These are phyloP conservation scores for Aspergillus heteromorphus DNA, from an alignment of 495 filamentous ascomycete species.

Conservation along the genomic window DNA sequence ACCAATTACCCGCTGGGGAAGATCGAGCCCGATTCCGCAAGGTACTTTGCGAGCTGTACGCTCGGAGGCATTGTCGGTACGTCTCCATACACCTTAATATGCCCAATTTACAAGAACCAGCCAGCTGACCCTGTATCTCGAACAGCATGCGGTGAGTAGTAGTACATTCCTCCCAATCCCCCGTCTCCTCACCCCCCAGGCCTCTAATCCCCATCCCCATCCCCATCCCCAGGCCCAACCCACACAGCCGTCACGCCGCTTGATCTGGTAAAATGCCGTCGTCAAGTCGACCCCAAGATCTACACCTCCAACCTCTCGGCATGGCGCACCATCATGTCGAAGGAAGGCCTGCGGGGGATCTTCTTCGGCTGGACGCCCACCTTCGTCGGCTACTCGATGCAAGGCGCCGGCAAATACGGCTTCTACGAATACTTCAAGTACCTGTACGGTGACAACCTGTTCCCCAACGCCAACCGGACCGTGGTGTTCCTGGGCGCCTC, in stretches of 20 bases:
- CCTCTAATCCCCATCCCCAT: background rate
- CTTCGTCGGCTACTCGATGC: conserved; percentile 63
- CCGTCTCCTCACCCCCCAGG: background rate
- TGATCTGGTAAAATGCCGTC: conserved; percentile 65
- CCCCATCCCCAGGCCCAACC: conserved; percentile 45
- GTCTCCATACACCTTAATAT: conserved; percentile 5
- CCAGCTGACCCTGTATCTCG: background rate
- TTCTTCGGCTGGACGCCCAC: conserved; percentile 72
- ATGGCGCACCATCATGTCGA: conserved; percentile 59
- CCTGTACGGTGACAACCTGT: conserved; percentile 58
- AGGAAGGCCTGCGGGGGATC: conserved; percentile 63
- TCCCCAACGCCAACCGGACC: conserved; percentile 58
- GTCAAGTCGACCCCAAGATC: conserved; percentile 66
- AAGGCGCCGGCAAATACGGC: conserved; percentile 74
- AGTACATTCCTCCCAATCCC: background rate
- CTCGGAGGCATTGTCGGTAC: conserved; percentile 61
- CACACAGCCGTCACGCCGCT: conserved; percentile 58
- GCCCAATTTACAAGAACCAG: background rate
- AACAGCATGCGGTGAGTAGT: conserved; percentile 52
- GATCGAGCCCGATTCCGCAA: conserved; percentile 63
- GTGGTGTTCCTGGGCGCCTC: conserved; percentile 59
- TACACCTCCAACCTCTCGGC: conserved; percentile 63
- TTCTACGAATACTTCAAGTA: conserved; percentile 75
- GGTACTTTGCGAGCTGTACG: conserved; percentile 62
- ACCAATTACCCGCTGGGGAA: conserved; percentile 43